Conservation (phyloP, 2,329 filamentous ascomycete species). For the Botrytis porri region DNA sequence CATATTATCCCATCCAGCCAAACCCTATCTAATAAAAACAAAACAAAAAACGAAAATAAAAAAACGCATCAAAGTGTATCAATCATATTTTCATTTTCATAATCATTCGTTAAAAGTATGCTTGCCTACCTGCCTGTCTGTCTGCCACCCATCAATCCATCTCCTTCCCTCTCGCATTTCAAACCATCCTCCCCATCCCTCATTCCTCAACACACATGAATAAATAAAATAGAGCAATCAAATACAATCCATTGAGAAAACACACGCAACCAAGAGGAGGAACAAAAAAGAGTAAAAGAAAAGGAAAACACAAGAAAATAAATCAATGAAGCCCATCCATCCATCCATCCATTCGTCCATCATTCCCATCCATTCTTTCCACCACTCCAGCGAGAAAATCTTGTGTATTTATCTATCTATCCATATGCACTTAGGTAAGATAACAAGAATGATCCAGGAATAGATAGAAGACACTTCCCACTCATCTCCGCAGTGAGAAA, state of each 20-base stretch:
- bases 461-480: not conserved
- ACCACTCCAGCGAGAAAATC: not conserved
- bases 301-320: not conserved
- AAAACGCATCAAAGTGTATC: not conserved
- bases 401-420: not conserved
- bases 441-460: not conserved
- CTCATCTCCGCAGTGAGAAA: not conserved
- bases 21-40: not conserved
- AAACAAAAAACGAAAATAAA: not conserved
- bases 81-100: slow-evolving; percentile 1
- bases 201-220: not conserved
- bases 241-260: not conserved
- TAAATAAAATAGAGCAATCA: not conserved
- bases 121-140: too few species aligned
- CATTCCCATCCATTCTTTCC: not conserved
- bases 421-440: not conserved
- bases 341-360: not conserved
- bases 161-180: not conserved
- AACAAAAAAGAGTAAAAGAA: not conserved
- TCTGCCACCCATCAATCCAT: not conserved
- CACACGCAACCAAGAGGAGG: not conserved
- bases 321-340: not conserved
- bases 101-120: slow-evolving; percentile 2
- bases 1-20: not conserved
- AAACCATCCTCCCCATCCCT: not conserved